Evolutionary conservation across 352 stramenopile genomes (phyloP), one percentile per base, ranked within the genome.

Genomic region (Elongisporangium anandrum): DNA sequence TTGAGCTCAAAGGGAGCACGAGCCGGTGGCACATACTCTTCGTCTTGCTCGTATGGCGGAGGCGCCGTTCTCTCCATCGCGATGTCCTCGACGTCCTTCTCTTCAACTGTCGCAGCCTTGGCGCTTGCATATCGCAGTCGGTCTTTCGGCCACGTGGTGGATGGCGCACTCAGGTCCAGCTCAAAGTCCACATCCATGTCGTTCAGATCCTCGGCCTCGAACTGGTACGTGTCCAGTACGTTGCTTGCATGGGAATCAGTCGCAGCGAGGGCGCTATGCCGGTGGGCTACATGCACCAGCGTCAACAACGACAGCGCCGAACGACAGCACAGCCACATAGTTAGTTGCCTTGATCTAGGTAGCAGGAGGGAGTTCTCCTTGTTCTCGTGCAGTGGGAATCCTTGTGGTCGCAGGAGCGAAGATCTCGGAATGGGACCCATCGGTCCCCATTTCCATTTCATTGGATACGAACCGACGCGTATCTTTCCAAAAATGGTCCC

Each of bases 91-190:
- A 29, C 38, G 17, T 49, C 38, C 4, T 61, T 21, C 4, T 75
- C 45, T 64, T 68, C 68, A 3, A 38, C 26, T 41, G 59, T 17
- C 23, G 57, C 38, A 17, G 20, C 6, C 17, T 53, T 26, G 22
- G 22, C 22, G 49, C 20, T 26, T 13, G 15, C 19, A 22, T 26
- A 22, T 53, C 49, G 22, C 10, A 53, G 49, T 53, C 49, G 22
- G 12, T 53, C 49, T 0, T 57, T 54, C 1, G 52, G 47, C 54
- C 58, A 67, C 45, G 70, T 48, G 9, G 57, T 13, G 51, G 72
- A 72, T 34, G 70, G 72, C 21, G 69, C 63, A 38, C 74, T 64
- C 53, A 77, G 17, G 19, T 58, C 58, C 19, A 63, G 38, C 38
- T 63, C 58, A 48, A 63, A 63, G 23, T 57, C 58, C 19, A 63